Conservation (phyloP, 2,329 filamentous ascomycete species). For the Pezicula neosporulosa region DNA sequence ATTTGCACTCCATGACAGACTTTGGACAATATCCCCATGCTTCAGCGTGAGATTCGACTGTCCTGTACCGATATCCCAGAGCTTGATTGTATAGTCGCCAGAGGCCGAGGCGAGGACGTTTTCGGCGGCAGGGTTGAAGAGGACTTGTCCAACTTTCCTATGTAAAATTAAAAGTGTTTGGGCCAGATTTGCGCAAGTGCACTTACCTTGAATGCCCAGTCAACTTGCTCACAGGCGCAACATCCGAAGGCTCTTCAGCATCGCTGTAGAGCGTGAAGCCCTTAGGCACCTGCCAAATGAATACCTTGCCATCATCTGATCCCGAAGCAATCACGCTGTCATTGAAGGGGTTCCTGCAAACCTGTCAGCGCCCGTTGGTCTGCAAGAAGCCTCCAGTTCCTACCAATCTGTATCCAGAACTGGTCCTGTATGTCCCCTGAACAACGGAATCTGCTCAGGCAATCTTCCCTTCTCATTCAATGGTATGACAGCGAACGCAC, state of each 20-base stretch:
- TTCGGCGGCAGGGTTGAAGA: slow-evolving; percentile 95
- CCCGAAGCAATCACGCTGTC: slow-evolving; percentile 89
- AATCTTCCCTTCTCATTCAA: slow-evolving; percentile 84
- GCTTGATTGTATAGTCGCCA: slow-evolving; percentile 89
- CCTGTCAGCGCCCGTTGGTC: slow-evolving; percentile 16
- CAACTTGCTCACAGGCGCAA: slow-evolving; percentile 77
- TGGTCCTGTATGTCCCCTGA: slow-evolving; percentile 91
- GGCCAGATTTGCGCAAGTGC: background rate
- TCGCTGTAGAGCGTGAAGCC: slow-evolving; percentile 83
- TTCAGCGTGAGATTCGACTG: slow-evolving; percentile 73
- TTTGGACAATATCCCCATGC: slow-evolving; percentile 90
- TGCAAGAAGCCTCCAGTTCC: slow-evolving; percentile 21
- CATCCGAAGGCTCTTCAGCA: slow-evolving; percentile 77
- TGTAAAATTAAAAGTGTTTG: slow-evolving; percentile 21
- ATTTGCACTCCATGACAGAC: slow-evolving; percentile 90
- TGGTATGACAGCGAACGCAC: slow-evolving; percentile 94
- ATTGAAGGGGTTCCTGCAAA: slow-evolving; percentile 85
- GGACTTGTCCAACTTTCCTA: slow-evolving; percentile 95
- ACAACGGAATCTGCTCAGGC: slow-evolving; percentile 89
- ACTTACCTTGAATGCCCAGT: slow-evolving; percentile 78
- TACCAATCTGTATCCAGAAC: slow-evolving; percentile 98
- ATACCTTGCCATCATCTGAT: slow-evolving; percentile 95
- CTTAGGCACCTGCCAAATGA: slow-evolving; percentile 92
- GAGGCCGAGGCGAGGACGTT: slow-evolving; percentile 94
- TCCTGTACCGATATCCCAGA: slow-evolving; percentile 89